Conservation (phyloP, 179 eudicot genomes). For the Spergularia azorica region DNA sequence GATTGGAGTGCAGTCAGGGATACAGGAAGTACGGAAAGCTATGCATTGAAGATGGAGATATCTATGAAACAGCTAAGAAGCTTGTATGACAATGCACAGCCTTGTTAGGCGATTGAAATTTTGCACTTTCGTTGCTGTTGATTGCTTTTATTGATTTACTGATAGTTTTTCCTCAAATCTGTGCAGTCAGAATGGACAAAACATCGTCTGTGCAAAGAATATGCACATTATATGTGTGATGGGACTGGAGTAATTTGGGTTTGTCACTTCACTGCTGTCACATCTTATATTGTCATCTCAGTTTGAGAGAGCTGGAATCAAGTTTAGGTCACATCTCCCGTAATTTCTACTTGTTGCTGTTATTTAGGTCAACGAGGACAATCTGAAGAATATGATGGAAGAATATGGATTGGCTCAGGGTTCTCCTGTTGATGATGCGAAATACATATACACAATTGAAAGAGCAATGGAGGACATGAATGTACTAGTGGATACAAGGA, state of each 20-base stretch:
- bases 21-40: constrained; percentile 60
- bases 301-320: not conserved
- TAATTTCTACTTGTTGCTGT: not conserved
- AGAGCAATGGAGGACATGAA: constrained; percentile 53
- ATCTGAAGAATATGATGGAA: constrained; percentile 55
- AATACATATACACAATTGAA: constrained; percentile 49
- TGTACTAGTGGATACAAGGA: constrained; percentile 57
- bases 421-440: constrained; percentile 35
- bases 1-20: constrained; percentile 71
- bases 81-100: constrained; percentile 47
- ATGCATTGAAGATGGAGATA: constrained; percentile 83
- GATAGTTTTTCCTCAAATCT: not conserved
- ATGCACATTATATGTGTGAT: constrained; percentile 67
- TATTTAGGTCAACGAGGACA: constrained; percentile 48
- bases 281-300: constrained; percentile 2
- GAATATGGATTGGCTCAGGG: constrained; percentile 36
- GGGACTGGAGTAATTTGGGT: constrained; percentile 81
- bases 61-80: constrained; percentile 58
- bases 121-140: not conserved
- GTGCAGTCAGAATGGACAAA: constrained; percentile 68
- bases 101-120: not conserved
- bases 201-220: constrained; percentile 60
- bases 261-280: constrained; percentile 32
- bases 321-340: not conserved
- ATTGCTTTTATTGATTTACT: not conserved